Conservation (phyloP, 805 yeast genomes). For the Wickerhamiella qilinensis region DNA sequence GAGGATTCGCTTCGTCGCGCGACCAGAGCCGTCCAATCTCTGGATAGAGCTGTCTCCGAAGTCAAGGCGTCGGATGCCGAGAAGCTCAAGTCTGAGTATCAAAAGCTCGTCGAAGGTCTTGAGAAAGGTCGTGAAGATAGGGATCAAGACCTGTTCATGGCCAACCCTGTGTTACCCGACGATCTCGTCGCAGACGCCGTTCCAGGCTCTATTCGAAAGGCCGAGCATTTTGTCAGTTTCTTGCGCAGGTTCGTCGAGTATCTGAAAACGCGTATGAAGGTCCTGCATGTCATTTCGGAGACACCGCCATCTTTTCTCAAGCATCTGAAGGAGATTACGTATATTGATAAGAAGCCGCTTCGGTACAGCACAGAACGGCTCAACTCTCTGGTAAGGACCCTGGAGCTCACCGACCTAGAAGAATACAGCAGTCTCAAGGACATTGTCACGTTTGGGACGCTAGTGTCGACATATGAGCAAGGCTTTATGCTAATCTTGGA, state of each 20-base stretch:
- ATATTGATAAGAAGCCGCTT: slow-evolving; percentile 81
- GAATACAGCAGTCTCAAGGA: slow-evolving; percentile 88
- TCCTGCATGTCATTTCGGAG: slow-evolving; percentile 91
- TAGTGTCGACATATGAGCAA: slow-evolving; percentile 84
- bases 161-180: slow-evolving; percentile 72
- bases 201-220: slow-evolving; percentile 94
- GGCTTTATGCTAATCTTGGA: slow-evolving; percentile 87
- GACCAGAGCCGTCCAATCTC: slow-evolving; percentile 64
- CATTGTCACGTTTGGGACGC: slow-evolving; percentile 90
- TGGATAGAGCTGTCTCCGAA: slow-evolving; percentile 68
- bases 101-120: slow-evolving; percentile 75
- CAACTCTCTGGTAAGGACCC: slow-evolving; percentile 72
- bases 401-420: slow-evolving; percentile 76
- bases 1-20: slow-evolving; percentile 81
- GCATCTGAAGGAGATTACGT: slow-evolving; percentile 85
- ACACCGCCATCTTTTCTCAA: slow-evolving; percentile 87
- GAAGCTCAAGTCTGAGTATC: slow-evolving; percentile 78
- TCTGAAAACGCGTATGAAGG: slow-evolving; percentile 93
- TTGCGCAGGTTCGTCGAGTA: slow-evolving; percentile 86
- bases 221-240: slow-evolving; percentile 92
- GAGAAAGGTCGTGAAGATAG: slow-evolving; percentile 50
- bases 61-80: slow-evolving; percentile 71
- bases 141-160: slow-evolving; percentile 54
- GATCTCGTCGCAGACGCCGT: slow-evolving; percentile 84
- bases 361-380: slow-evolving; percentile 84